phyloP scores from a whole-genome alignment of 78 protist genomes.

The Dictyostelium firmibasis region DNA sequence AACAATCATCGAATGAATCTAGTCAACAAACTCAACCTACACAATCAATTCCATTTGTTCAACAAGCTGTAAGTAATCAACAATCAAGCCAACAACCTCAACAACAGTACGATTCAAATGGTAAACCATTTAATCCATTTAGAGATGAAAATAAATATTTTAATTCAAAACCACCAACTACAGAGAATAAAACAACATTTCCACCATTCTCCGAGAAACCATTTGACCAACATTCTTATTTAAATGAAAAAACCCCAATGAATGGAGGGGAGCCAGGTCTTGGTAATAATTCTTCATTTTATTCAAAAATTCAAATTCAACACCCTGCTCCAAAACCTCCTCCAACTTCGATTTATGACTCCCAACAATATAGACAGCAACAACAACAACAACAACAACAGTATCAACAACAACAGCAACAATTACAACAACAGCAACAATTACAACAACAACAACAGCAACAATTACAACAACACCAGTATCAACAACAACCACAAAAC shows the following conservation, averaged over 20 bases:
- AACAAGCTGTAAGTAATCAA: not conserved
- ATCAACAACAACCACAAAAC: not conserved
- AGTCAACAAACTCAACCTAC: not conserved
- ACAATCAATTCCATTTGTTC: not conserved
- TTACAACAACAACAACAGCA: not conserved
- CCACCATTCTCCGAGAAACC: slow-evolving; percentile 59
- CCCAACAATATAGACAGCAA: slow-evolving; percentile 2
- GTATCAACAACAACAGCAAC: not conserved
- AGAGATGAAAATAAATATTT: slow-evolving; percentile 48
- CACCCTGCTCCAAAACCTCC: slow-evolving; percentile 37
- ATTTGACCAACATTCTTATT: slow-evolving; percentile 50
- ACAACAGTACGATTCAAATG: not conserved
- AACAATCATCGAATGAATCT: no score
- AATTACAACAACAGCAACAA: not conserved
- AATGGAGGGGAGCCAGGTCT: not conserved
- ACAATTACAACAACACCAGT: not conserved
- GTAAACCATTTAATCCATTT: slow-evolving; percentile 64
- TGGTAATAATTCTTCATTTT: not conserved
- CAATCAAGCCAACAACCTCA: not conserved
- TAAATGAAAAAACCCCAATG: not conserved
- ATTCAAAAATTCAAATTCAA: slow-evolving; percentile 26
- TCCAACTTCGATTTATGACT: slow-evolving; percentile 33
- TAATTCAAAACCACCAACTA: not conserved
- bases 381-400: not conserved
- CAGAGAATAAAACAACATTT: not conserved